These are phyloP conservation scores for Ascoidea asiatica DNA, from an alignment of 805 yeast species.

Conservation along the genomic window DNA sequence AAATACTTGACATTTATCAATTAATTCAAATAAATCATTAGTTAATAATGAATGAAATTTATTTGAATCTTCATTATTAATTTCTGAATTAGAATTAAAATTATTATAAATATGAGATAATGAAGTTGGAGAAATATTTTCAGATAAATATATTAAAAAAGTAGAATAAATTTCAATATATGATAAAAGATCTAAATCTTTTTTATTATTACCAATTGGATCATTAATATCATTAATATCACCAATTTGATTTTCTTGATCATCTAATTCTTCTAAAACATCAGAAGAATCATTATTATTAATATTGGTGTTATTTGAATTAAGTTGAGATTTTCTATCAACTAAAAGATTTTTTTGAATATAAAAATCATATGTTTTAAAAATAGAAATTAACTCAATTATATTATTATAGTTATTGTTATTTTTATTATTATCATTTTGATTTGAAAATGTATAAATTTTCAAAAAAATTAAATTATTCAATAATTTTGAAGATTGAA, in stretches of 20 bases:
- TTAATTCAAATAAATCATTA: neutral
- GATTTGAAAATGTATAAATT: conserved; percentile 1
- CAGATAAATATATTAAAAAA: neutral
- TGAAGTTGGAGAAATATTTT: neutral
- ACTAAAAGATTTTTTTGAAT: no score
- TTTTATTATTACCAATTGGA: no score
- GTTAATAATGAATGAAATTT: neutral
- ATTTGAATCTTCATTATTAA: no score
- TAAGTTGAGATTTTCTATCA: neutral
- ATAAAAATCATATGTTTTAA: neutral
- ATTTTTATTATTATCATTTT: neutral
- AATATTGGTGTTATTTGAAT: neutral
- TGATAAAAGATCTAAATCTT: neutral
- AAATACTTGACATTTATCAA: neutral
- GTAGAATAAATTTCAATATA: neutral
- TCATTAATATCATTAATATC: no score
- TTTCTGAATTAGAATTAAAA: neutral
- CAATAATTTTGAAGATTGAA: conserved; percentile 7
- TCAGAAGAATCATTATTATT: neutral
- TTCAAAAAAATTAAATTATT: conserved; percentile 3
- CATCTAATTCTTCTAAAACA: neutral
- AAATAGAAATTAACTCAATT: neutral
- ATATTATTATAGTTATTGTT: no score
- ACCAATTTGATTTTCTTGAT: neutral
- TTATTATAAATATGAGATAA: neutral